Evolutionary conservation across 2,329 filamentous ascomycete genomes (phyloP).

Genomic region (Arthrobotrys megalospora): DNA sequence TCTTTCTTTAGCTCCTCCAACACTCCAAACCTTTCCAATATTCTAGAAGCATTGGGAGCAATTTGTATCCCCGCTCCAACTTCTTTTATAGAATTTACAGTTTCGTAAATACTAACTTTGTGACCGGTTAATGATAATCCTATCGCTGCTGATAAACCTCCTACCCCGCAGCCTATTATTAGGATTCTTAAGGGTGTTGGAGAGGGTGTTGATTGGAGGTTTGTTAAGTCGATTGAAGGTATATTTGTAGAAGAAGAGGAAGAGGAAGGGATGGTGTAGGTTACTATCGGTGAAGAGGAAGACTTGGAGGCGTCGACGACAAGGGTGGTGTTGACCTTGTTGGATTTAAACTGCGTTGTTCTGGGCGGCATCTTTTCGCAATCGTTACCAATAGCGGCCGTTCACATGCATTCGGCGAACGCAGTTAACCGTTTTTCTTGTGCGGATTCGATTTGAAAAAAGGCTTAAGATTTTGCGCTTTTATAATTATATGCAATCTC

Average conservation of each 20-base stretch:
- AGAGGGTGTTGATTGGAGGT: slow-evolving; percentile 10
- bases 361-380: slow-evolving; percentile 40
- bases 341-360: slow-evolving; percentile 49
- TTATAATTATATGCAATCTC: too few species aligned
- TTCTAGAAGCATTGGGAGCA: slow-evolving; percentile 71
- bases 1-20: slow-evolving; percentile 67
- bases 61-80: slow-evolving; percentile 73
- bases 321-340: slow-evolving; percentile 46
- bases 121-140: slow-evolving; percentile 39
- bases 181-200: slow-evolving; percentile 8
- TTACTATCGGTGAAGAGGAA: not conserved
- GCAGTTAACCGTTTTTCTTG: not conserved
- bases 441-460: too few species aligned
- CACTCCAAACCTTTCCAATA: slow-evolving; percentile 72
- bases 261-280: not conserved
- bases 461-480: too few species aligned
- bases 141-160: slow-evolving; percentile 36
- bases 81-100: slow-evolving; percentile 64
- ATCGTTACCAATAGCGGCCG: too few species aligned
- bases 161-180: slow-evolving; percentile 45
- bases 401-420: not conserved
- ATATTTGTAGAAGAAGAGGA: not conserved
- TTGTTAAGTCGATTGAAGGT: not conserved
- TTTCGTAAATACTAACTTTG: slow-evolving; percentile 26
- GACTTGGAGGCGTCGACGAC: not conserved